Evolutionary conservation across 768 basidiomycete species (phyloP).

Genomic region (Amanita pseudoporphyria): DNA sequence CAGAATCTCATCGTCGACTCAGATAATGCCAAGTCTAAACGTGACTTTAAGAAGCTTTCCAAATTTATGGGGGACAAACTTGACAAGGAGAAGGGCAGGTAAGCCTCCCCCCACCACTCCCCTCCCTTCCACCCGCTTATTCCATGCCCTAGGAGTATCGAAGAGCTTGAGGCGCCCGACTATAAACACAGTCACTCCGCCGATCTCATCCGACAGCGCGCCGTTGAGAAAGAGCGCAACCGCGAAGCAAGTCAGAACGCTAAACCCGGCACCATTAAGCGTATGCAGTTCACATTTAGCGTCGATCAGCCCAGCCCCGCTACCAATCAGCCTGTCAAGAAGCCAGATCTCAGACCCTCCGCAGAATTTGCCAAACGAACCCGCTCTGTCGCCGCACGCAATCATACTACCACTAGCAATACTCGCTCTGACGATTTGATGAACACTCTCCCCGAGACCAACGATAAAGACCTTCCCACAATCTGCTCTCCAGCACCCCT

Average conservation of each 20-base stretch:
- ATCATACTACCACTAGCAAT: conserved; percentile 17
- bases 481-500: conserved; percentile 9
- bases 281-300: conserved; percentile 88
- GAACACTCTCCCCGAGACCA: conserved; percentile 16
- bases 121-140: background rate
- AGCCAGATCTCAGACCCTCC: conserved; percentile 60
- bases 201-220: conserved; percentile 73
- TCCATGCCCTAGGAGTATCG: conserved; percentile 57
- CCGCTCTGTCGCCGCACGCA: conserved; percentile 23
- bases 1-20: conserved; percentile 88
- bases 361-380: conserved; percentile 49
- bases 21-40: conserved; percentile 82
- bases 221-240: conserved; percentile 71
- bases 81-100: conserved; percentile 90
- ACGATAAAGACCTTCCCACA: conserved; percentile 28
- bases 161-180: conserved; percentile 77
- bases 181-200: conserved; percentile 73
- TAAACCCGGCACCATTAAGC: conserved; percentile 65
- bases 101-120: conserved; percentile 20
- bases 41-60: conserved; percentile 84
- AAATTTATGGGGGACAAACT: conserved; percentile 87
- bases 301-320: conserved; percentile 58
- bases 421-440: conserved; percentile 15
- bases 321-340: conserved; percentile 40
- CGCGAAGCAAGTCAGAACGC: conserved; percentile 59